Evolutionary conservation across 148 eudicot species (phyloP).

Genomic region (Chenopodium album): DNA sequence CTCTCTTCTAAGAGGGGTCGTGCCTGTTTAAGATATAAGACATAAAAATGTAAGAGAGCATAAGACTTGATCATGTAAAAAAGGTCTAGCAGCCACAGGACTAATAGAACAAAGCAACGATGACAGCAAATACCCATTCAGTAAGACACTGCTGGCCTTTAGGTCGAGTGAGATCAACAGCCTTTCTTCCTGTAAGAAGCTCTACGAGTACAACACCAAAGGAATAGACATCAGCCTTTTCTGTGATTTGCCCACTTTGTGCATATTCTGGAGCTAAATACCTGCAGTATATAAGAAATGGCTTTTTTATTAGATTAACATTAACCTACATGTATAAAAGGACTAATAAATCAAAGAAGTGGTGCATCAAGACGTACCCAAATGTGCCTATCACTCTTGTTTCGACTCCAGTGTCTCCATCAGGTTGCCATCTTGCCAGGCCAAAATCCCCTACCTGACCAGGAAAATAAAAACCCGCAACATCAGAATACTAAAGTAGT

Average conservation of each 20-base stretch:
- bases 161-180: slow-evolving; percentile 65
- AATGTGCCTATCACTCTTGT: slow-evolving; percentile 77
- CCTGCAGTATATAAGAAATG: slow-evolving; percentile 27
- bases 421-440: slow-evolving; percentile 80
- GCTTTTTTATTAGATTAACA: background rate
- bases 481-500: background rate
- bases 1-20: slow-evolving; percentile 69
- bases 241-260: slow-evolving; percentile 78
- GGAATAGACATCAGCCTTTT: slow-evolving; percentile 75
- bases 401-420: slow-evolving; percentile 71
- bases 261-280: slow-evolving; percentile 82
- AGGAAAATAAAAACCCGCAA: background rate
- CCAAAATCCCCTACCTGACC: slow-evolving; percentile 75
- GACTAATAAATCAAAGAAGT: background rate
- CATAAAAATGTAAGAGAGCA: background rate
- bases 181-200: slow-evolving; percentile 69
- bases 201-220: slow-evolving; percentile 76
- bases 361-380: slow-evolving; percentile 38
- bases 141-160: slow-evolving; percentile 80
- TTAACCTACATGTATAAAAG: background rate
- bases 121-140: slow-evolving; percentile 53
- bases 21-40: slow-evolving; percentile 43
- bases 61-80: too few species aligned
- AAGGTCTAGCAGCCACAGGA: background rate
- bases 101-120: background rate